Conservation (phyloP, 345 rosid species). For the Syzygium grande region DNA sequence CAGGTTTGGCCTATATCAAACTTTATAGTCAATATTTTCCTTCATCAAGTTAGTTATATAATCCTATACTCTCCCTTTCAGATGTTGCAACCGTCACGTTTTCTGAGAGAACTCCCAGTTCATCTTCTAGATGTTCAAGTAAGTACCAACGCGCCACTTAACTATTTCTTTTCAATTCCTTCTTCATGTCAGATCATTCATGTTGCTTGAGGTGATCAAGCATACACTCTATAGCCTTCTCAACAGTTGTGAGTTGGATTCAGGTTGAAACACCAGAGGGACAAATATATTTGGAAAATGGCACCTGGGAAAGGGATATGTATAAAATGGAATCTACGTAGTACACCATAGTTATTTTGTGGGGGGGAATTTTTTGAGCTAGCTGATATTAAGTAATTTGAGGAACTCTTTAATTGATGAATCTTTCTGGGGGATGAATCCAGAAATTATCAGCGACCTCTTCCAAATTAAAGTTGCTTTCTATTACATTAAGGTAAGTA, state of each 20-base stretch:
- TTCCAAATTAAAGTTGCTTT: not conserved
- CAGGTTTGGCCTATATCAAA: conserved; percentile 49
- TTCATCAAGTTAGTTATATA: not conserved
- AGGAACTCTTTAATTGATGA: not conserved
- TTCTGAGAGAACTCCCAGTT: conserved; percentile 86
- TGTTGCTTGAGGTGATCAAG: not conserved
- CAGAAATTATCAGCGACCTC: not conserved
- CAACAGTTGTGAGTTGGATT: not conserved
- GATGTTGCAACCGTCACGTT: conserved; percentile 92
- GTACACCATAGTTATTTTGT: not conserved
- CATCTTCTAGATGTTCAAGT: conserved; percentile 72
- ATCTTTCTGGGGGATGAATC: not conserved
- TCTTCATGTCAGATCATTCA: not conserved
- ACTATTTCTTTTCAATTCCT: not conserved
- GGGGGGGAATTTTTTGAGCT: not conserved
- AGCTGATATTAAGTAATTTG: not conserved
- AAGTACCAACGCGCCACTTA: not conserved
- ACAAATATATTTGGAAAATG: not conserved
- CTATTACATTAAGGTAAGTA: not conserved
- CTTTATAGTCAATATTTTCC: not conserved
- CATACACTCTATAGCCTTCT: not conserved
- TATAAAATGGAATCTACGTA: not conserved
- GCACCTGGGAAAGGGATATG: not conserved
- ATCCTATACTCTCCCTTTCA: conserved; percentile 11
- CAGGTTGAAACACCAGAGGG: not conserved